Percentiles rank a stretch among this genome's conserved stretches.
Evolutionary conservation across 2,329 filamentous ascomycete genomes (phyloP).

Genomic region (Penicillium sclerotigenum): DNA sequence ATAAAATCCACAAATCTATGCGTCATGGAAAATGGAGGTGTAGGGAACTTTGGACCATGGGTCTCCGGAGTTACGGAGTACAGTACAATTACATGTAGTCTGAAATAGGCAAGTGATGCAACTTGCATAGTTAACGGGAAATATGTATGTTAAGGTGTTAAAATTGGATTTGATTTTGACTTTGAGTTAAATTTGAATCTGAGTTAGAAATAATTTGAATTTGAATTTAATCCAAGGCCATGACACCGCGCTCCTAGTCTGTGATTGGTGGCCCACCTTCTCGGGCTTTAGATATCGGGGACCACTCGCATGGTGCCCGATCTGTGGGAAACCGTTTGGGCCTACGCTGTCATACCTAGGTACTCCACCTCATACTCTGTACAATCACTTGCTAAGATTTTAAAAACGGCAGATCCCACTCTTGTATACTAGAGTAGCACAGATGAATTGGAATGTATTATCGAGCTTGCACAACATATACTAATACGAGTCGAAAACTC

Average conservation of each 20-base stretch:
- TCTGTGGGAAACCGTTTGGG: conserved; percentile 24
- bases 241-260: neutral
- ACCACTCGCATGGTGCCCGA: conserved; percentile 26
- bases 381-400: neutral
- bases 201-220: neutral
- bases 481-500: neutral
- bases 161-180: too few relatives aligned
- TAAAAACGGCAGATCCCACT: neutral
- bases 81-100: neutral
- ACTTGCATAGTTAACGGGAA: neutral
- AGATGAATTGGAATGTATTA: neutral
- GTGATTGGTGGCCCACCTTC: conserved; percentile 13
- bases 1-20: neutral
- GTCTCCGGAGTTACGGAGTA: neutral
- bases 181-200: neutral
- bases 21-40: neutral
- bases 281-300: conserved; percentile 28
- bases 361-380: neutral
- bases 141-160: too few relatives aligned
- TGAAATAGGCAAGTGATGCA: neutral
- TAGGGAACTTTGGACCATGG: neutral
- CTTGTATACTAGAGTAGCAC: neutral
- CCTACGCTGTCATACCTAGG: neutral
- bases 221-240: conserved; percentile 9
- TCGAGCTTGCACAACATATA: neutral